Conservation (phyloP, 768 basidiomycete species). For the Trametes cubensis region DNA sequence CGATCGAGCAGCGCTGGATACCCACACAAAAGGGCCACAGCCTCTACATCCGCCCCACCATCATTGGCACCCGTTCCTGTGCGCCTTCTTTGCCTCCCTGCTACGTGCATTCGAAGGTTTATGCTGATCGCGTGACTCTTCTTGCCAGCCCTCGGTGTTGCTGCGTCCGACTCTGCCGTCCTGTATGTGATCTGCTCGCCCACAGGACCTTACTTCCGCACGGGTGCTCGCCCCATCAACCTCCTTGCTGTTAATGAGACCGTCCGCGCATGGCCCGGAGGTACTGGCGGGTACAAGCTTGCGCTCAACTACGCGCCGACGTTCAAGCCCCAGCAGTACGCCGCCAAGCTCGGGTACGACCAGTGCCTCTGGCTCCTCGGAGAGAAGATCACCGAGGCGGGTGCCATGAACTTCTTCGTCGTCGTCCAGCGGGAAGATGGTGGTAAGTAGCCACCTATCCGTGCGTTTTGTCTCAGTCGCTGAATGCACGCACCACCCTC, state of each 20-base stretch:
- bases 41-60: conserved; percentile 84
- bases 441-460: conserved; percentile 26
- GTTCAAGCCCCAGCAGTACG: conserved; percentile 50
- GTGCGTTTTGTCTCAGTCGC: not conserved
- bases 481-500: not conserved
- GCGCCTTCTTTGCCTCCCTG: conserved; percentile 5
- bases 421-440: conserved; percentile 50
- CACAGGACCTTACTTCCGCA: conserved; percentile 54
- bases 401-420: conserved; percentile 62
- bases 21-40: conserved; percentile 73
- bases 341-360: conserved; percentile 52
- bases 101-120: not conserved
- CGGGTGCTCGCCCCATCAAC: conserved; percentile 52
- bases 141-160: conserved; percentile 57
- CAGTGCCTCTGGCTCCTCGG: conserved; percentile 61
- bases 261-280: conserved; percentile 58
- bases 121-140: not conserved
- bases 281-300: conserved; percentile 60
- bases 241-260: conserved; percentile 50
- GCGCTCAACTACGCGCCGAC: conserved; percentile 46
- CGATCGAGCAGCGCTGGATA: conserved; percentile 82
- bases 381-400: conserved; percentile 43
- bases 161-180: conserved; percentile 76
- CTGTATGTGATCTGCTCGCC: conserved; percentile 85
- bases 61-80: conserved; percentile 54